Evolutionary conservation across 2,329 filamentous ascomycete genomes (phyloP).

Genomic region (Colletotrichum sp.): DNA sequence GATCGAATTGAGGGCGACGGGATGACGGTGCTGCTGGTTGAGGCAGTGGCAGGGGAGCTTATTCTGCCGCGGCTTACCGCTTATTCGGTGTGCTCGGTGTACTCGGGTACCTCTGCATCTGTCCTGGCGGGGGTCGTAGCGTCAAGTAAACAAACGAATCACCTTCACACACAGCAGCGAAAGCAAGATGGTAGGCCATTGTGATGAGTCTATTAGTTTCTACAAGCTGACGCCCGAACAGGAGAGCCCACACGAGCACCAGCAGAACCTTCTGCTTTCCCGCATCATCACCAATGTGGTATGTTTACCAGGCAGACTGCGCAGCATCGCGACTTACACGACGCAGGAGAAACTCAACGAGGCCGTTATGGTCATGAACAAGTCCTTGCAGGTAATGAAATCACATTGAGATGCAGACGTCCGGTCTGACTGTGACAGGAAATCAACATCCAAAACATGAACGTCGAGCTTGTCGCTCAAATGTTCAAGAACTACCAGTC

Average conservation of each 20-base stretch:
- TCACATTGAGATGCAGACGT: neutral
- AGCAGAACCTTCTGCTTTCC: constrained; percentile 90
- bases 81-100: constrained; percentile 5
- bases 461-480: constrained; percentile 94
- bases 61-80: constrained; percentile 22
- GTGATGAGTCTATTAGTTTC: neutral
- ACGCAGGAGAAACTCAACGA: constrained; percentile 95
- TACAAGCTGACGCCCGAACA: constrained; percentile 30
- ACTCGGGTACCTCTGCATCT: neutral
- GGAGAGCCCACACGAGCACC: constrained; percentile 98
- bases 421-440: constrained; percentile 60
- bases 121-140: neutral
- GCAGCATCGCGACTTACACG: constrained; percentile 10
- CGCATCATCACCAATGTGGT: constrained; percentile 98
- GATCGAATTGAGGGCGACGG: neutral
- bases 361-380: constrained; percentile 90
- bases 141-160: constrained; percentile 12
- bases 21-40: neutral
- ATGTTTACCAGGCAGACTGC: constrained; percentile 39
- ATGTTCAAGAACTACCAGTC: constrained; percentile 99
- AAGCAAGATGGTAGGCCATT: constrained; percentile 14
- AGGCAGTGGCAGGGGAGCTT: constrained; percentile 7
- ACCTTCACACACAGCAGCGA: neutral
- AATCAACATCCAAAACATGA: constrained; percentile 99
- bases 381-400: constrained; percentile 74